phyloP scores from a whole-genome alignment of 2,329 filamentous ascomycete genomes.

The Xylaria sp. region DNA sequence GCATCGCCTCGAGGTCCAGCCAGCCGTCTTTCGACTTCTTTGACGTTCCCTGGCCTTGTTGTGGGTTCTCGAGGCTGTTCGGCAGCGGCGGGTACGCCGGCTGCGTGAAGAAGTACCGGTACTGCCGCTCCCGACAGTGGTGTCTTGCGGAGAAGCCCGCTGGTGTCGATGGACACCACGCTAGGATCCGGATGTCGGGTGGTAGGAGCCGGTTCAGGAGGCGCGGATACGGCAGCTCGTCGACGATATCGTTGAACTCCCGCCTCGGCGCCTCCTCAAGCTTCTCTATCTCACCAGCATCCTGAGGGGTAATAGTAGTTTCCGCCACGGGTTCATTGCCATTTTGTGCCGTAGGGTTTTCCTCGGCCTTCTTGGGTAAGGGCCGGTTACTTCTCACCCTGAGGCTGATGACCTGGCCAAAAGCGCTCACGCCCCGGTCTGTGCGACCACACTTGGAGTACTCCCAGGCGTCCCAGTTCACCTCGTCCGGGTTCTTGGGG shows the following conservation, averaged over 20 bases:
- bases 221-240: slow-evolving; percentile 86
- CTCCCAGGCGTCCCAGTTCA: slow-evolving; percentile 86
- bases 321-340: slow-evolving; percentile 23
- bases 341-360: not conserved
- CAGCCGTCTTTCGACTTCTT: slow-evolving; percentile 70
- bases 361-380: slow-evolving; percentile 53
- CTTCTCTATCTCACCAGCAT: slow-evolving; percentile 16
- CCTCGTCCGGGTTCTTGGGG: slow-evolving; percentile 68
- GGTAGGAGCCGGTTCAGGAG: slow-evolving; percentile 90
- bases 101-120: slow-evolving; percentile 98
- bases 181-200: slow-evolving; percentile 87
- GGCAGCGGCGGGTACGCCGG: slow-evolving; percentile 82
- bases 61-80: slow-evolving; percentile 60
- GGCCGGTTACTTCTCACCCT: slow-evolving; percentile 83
- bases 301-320: slow-evolving; percentile 7
- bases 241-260: slow-evolving; percentile 73
- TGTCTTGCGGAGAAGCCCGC: slow-evolving; percentile 88
- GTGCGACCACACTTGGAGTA: slow-evolving; percentile 97
- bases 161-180: slow-evolving; percentile 89
- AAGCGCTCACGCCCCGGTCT: slow-evolving; percentile 92
- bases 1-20: slow-evolving; percentile 90
- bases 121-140: slow-evolving; percentile 89
- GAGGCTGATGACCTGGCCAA: slow-evolving; percentile 92
- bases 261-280: slow-evolving; percentile 41
- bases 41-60: slow-evolving; percentile 18